phyloP scores from a whole-genome alignment of 139 green algal genomes.

The Marvania coccoides region DNA sequence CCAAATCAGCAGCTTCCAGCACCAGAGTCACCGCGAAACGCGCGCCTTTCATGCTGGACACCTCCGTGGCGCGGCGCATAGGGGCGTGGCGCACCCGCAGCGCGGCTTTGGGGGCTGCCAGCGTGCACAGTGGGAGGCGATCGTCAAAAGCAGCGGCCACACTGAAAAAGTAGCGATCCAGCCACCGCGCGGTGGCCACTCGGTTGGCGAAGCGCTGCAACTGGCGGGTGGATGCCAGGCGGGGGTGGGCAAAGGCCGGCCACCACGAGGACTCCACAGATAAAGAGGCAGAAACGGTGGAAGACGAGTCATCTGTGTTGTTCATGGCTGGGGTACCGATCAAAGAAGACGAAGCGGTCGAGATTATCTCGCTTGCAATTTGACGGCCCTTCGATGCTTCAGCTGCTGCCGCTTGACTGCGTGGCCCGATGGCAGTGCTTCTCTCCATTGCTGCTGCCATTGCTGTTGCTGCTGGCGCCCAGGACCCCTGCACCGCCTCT shows the following conservation, averaged over 20 bases:
- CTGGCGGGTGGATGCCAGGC: constrained; percentile 32
- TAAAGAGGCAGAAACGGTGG: background rate
- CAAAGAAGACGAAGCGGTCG: background rate
- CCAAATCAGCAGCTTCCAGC: constrained; percentile 1
- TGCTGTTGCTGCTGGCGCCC: background rate
- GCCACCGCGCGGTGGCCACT: constrained; percentile 9
- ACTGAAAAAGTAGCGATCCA: constrained; percentile 9
- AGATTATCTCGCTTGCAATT: background rate
- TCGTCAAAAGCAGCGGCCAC: constrained; percentile 50
- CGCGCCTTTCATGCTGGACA: background rate
- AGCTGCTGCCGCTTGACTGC: background rate
- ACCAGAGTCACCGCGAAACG: background rate
- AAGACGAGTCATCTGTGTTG: too few species aligned
- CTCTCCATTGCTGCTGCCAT: background rate
- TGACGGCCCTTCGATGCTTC: background rate
- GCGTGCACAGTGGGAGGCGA: background rate
- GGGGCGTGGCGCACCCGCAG: background rate
- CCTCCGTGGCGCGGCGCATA: background rate
- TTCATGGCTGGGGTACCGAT: too few species aligned
- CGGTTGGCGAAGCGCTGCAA: constrained; percentile 52
- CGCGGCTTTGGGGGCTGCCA: background rate
- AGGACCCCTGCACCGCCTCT: constrained; percentile 9
- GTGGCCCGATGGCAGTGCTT: background rate
- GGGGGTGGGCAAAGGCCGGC: constrained; percentile 31
- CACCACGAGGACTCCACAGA: constrained; percentile 16